Evolutionary conservation across 2,329 filamentous ascomycete genomes (phyloP), one percentile per base, ranked within the genome.

Genomic region (Trichoderma asperellum): DNA sequence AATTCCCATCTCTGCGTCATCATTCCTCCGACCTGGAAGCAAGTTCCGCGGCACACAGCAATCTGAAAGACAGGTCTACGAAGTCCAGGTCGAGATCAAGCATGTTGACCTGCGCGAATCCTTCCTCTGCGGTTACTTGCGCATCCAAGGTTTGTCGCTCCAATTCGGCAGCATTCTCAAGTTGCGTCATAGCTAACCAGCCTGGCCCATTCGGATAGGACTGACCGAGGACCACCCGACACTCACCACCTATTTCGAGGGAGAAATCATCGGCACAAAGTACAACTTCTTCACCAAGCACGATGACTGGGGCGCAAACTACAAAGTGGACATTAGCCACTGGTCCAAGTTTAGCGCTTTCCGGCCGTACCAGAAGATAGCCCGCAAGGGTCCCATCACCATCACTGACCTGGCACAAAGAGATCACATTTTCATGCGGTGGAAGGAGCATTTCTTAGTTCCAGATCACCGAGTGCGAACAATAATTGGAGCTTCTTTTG

Each of bases 381-480:
- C 85, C 40, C 83, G 83, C 57, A 89, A 86, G 74, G 87, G 87
- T 18, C 79, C 88, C 27, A 79, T 85, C 34, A 74, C 77, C 83
- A 84, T 89, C 83, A 83, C 89, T 83, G 91, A 96, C 74, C 88
- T 91, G 74, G 87, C 89, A 59, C 92, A 96, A 77, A 86, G 89
- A 72, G 94, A 97, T 74, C 90, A 96, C 78, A 90, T 99, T 37
- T 99, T 97, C 77, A 99, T 99, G 96, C 89, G 96, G 71, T 99
- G 96, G 96, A 99, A 99, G 81, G 96, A 99, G 77, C 94, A 97
- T 76, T 99, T 99, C 76, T 84, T 99, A 0, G 96, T 99, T 0
- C 96, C 96, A 1, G 94, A 99, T 76, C 96, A 99, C 79, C 88
- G 92, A 18, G 94, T 98, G 24, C 88, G 91, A 71, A 96, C 92